Conservation (phyloP, 2,329 filamentous ascomycete species). For the Leptosphaerulina australis region DNA sequence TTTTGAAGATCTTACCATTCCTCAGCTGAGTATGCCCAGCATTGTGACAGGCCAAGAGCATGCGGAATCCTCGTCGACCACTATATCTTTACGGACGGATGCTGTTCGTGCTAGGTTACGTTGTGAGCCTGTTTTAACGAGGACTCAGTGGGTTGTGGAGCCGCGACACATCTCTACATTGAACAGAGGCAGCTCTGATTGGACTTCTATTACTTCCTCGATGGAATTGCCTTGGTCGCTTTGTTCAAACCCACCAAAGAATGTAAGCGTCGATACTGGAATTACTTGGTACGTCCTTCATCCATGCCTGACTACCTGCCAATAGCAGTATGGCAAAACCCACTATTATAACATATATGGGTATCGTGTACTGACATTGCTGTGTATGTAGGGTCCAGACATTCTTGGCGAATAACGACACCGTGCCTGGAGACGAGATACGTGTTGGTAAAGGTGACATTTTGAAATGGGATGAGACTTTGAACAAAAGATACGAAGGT, state of each 20-base stretch:
- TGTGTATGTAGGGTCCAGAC: neutral
- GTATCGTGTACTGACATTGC: too few species aligned
- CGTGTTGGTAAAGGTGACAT: neutral
- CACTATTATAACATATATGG: too few species aligned
- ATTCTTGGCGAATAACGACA: neutral
- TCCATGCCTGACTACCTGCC: too few species aligned
- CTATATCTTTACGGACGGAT: neutral
- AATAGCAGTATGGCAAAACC: too few species aligned
- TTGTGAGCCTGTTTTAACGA: neutral
- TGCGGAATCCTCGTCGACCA: neutral
- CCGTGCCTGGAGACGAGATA: neutral
- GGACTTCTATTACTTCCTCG: neutral
- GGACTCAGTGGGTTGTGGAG: neutral
- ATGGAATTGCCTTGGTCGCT: conserved; percentile 2
- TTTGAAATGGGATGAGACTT: neutral
- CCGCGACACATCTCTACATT: neutral
- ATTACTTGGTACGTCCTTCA: neutral
- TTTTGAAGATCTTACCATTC: neutral
- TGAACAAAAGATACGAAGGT: neutral
- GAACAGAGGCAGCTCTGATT: neutral
- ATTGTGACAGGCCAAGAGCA: neutral
- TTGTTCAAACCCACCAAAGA: conserved; percentile 3
- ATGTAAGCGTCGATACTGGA: neutral
- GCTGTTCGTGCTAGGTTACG: neutral
- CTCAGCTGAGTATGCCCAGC: neutral